phyloP scores from a whole-genome alignment of 306 rosid species.

The Chamaecrista fasciculata region DNA sequence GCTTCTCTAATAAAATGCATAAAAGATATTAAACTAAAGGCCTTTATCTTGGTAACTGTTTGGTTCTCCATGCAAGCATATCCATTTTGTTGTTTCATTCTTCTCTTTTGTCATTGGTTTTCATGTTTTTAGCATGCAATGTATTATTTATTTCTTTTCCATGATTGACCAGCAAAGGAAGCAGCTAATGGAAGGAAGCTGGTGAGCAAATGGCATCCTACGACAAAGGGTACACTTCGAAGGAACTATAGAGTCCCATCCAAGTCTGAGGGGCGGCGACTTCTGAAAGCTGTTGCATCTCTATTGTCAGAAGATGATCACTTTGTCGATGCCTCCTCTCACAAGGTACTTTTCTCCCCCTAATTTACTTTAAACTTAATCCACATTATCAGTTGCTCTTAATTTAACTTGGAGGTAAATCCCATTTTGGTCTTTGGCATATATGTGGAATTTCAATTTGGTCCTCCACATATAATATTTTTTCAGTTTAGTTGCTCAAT shows the following conservation, averaged over 20 bases:
- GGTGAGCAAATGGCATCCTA: slow-evolving; percentile 97
- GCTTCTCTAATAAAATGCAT: slow-evolving; percentile 2
- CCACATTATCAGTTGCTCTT: background rate
- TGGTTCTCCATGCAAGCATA: background rate
- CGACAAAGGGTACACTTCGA: slow-evolving; percentile 88
- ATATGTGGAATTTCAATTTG: no score
- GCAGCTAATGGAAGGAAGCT: slow-evolving; percentile 43
- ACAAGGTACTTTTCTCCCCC: slow-evolving; percentile 58
- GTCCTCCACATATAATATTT: no score
- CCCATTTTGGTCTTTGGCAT: no score
- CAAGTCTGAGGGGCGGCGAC: slow-evolving; percentile 74
- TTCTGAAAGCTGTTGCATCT: slow-evolving; percentile 82
- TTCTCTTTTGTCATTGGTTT: background rate
- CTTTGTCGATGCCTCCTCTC: slow-evolving; percentile 88
- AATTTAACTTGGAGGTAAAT: background rate
- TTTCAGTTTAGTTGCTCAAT: no score
- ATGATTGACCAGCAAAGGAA: slow-evolving; percentile 38
- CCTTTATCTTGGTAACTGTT: background rate
- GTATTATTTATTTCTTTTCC: slow-evolving; percentile 12
- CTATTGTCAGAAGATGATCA: slow-evolving; percentile 85
- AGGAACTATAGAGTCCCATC: slow-evolving; percentile 88
- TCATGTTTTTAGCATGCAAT: background rate
- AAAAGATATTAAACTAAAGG: background rate
- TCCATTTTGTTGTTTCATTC: background rate
- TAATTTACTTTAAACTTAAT: background rate